Evolutionary conservation across 2,329 filamentous ascomycete species (phyloP), one percentile per base, ranked within the genome.

Genomic region (Colletotrichum sp.): DNA sequence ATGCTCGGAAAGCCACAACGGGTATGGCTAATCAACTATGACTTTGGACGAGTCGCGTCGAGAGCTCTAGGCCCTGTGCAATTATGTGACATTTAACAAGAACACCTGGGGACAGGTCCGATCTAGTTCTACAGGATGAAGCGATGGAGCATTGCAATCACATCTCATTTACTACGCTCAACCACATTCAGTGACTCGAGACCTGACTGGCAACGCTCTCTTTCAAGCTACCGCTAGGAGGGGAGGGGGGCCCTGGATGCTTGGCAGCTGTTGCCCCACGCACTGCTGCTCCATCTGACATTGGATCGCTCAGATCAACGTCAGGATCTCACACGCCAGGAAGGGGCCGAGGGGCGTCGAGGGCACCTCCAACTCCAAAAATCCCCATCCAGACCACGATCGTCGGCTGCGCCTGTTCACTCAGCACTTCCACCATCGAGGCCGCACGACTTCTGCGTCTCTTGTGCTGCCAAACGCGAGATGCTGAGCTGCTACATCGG

Each of bases 261-360:
- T 76, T 75, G 74, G 74, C 71, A 71, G 38, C 32, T 74, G 66
- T 71, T 64, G 71, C 71, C 74, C 61, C 66, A 76, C 66, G 71
- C 34, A 69, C 60, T 75, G 66, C 66, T 76, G 74, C 66, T 76
- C 71, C 60, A 75, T 71, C 74, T 76, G 52, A 75, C 70, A 75
- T 76, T 70, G 52, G 66, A 75, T 76, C 74, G 58, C 65, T 66
- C 43, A 73, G 70, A 76, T 76, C 70, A 76, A 61, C 8, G 64
- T 73, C 26, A 52, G 58, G 70, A 73, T 76, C 73, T 73, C 65
- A 12, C 61, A 71, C 43, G 26, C 36, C 58, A 36, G 64, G 43
- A 52, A 75, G 56, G 30, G 32, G 38, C 18, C 26, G 38, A 62
- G 30, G 38, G 56, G 32, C 16, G 52, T 52, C 43, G 43, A 52